A percentile compares a stretch with the other conserved stretches of the same genome.
Conservation (phyloP, 1,284 basidiomycete species). For the Hemileccinum hortonii region DNA sequence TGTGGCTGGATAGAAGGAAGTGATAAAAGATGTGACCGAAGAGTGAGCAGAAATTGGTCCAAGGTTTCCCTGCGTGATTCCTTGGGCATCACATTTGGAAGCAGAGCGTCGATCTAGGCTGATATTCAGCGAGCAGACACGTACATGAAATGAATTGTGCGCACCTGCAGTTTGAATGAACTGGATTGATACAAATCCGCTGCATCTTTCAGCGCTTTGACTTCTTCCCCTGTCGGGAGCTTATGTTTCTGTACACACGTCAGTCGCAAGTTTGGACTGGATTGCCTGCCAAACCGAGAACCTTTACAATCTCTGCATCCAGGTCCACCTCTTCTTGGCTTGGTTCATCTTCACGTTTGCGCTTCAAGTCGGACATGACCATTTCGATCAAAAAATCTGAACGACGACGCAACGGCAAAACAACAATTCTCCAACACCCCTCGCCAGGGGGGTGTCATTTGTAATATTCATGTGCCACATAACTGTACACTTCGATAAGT, state of each 20-base stretch:
- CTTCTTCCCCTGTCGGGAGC: constrained; percentile 69
- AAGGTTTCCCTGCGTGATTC: constrained; percentile 51
- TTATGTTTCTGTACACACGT: constrained; percentile 37
- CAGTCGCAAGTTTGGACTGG: background rate
- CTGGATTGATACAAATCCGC: constrained; percentile 79
- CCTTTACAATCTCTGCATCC: constrained; percentile 12
- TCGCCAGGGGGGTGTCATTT: background rate
- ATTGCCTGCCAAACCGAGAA: background rate
- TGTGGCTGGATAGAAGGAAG: constrained; percentile 58
- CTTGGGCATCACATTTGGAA: constrained; percentile 75
- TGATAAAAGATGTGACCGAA: constrained; percentile 60
- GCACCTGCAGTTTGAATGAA: constrained; percentile 82
- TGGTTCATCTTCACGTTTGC: constrained; percentile 27
- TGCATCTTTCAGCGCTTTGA: constrained; percentile 75
- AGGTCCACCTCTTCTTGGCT: background rate
- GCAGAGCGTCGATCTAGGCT: constrained; percentile 73
- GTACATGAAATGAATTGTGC: constrained; percentile 10
- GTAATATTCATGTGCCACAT: background rate
- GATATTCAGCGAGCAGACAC: background rate
- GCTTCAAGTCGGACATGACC: constrained; percentile 31
- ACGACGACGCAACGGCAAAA: background rate
- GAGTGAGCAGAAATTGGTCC: constrained; percentile 60
- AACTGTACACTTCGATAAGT: too few relatives aligned
- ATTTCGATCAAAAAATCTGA: constrained; percentile 1
- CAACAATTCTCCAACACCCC: background rate